Percentiles rank a stretch among this genome's conserved stretches.
Conservation (phyloP, 805 yeast genomes). For the Nakazawaea ambrosiae region DNA sequence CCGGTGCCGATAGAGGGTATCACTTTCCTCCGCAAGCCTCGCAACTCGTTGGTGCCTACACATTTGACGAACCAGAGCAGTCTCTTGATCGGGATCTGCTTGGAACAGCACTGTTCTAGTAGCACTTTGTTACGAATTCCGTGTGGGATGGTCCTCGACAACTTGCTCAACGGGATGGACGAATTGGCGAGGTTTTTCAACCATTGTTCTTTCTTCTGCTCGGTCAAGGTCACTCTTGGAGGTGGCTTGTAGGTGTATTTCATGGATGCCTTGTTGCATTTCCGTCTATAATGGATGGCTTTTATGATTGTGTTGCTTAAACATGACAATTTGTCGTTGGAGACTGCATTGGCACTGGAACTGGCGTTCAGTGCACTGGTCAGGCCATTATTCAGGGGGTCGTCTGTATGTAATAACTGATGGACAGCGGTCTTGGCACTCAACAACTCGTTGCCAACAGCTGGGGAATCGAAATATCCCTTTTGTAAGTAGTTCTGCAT, state of each 20-base stretch:
- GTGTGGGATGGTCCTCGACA: slow-evolving; percentile 82
- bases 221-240: slow-evolving; percentile 85
- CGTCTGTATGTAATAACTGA: slow-evolving; percentile 21
- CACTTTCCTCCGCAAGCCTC: slow-evolving; percentile 48
- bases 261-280: slow-evolving; percentile 36
- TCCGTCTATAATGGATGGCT: slow-evolving; percentile 40
- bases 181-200: slow-evolving; percentile 69
- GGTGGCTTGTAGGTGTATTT: slow-evolving; percentile 68
- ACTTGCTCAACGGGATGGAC: slow-evolving; percentile 53
- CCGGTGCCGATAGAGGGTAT: slow-evolving; percentile 9
- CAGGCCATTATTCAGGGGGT: slow-evolving; percentile 8
- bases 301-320: slow-evolving; percentile 43
- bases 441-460: slow-evolving; percentile 59
- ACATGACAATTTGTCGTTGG: slow-evolving; percentile 23
- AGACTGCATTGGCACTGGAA: not conserved
- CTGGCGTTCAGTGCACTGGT: slow-evolving; percentile 12
- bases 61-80: slow-evolving; percentile 91
- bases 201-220: slow-evolving; percentile 82
- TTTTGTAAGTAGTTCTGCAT: slow-evolving; percentile 54
- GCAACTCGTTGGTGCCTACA: slow-evolving; percentile 71
- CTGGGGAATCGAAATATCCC: slow-evolving; percentile 63
- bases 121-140: slow-evolving; percentile 72
- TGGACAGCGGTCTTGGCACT: slow-evolving; percentile 57
- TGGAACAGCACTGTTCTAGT: slow-evolving; percentile 63
- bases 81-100: slow-evolving; percentile 66